Evolutionary conservation across 441 rosid species (phyloP), one percentile per base, ranked within the genome.

Genomic region (Adansonia grandidieri): DNA sequence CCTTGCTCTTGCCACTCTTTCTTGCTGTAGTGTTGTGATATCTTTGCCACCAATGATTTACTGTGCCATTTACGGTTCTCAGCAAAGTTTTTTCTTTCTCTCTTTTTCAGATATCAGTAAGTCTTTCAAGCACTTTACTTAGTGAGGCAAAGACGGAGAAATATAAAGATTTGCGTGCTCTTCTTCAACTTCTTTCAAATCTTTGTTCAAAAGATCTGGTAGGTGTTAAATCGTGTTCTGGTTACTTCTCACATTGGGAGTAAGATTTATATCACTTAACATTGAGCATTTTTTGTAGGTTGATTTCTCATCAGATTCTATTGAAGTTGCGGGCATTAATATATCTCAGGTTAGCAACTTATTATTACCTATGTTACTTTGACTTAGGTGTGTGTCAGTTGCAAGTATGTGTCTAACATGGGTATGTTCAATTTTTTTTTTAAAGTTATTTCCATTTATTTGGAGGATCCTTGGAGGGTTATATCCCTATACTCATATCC

Each of bases 161-260:
- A 83, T 96, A 92, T 80, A 94, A 92, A 85, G 98, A 94, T 82
- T 79, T 96, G 71, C 98, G 96, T 60, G 99, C 98, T 77, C 91
- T 96, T 83, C 98, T 96, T 86, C 99, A 94, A 84, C 94, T 96
- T 79, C 99, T 96, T 79, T 93, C 98, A 74, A 91, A 81, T 83
- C 89, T 94, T 68, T 94, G 99, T 87, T 94, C 98, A 65, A 96
- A 94, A 81, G 99, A 96, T 87, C 85, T 96, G 92, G 99, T 96
- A 86, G 72, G 76, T 77, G 42, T 54, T 68, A 68, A 61, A 64
- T 77, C 15, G 1, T 69, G 8, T 64, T 42, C 19, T 3, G 2
- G 40, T 40, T 6, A 17, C 42, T 58, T 73, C 65, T 74, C 19
- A n/a, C 13, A 10, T 67, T 51, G 47, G 47, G 19, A 14, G 60